Conservation (phyloP, 177 flowering plant species). For the Vitis hybrid region DNA sequence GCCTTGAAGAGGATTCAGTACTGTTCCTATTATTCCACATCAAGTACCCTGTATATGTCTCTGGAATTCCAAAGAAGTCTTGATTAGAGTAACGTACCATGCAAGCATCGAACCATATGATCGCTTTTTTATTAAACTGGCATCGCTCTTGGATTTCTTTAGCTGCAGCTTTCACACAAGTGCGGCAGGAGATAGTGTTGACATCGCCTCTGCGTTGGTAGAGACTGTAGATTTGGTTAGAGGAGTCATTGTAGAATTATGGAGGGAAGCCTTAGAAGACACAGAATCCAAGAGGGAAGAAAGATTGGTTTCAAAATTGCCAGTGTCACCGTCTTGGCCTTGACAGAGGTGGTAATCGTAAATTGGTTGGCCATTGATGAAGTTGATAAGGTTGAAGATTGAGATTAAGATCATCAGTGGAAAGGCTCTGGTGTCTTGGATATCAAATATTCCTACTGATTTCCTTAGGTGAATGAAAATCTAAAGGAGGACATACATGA, state of each 20-base stretch:
- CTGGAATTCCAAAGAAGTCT: not conserved
- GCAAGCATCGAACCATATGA: conserved; percentile 22
- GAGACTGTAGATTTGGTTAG: conserved; percentile 9
- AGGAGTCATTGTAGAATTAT: conserved; percentile 3
- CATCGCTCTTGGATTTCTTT: not conserved
- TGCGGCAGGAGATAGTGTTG: not conserved
- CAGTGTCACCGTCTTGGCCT: too few relatives aligned
- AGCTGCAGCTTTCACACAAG: conserved; percentile 6
- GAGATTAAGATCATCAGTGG: too few relatives aligned
- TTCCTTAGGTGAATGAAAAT: too few relatives aligned
- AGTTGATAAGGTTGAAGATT: too few relatives aligned
- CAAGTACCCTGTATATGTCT: not conserved
- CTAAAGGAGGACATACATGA: too few relatives aligned
- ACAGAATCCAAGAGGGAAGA: not conserved
- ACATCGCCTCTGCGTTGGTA: conserved; percentile 17
- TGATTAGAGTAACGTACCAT: conserved; percentile 13
- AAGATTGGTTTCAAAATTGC: too few relatives aligned
- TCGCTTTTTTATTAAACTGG: not conserved
- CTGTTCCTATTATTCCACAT: not conserved
- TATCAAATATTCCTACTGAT: too few relatives aligned
- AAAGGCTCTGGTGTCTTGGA: too few relatives aligned
- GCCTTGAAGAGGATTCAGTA: not conserved
- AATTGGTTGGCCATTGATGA: too few relatives aligned
- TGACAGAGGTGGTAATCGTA: too few relatives aligned
- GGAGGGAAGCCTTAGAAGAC: conserved; percentile 4